A percentile compares a stretch with the other conserved stretches of the same genome.
phyloP scores from a whole-genome alignment of 768 basidiomycete genomes.

The Tephrocybe rancida region DNA sequence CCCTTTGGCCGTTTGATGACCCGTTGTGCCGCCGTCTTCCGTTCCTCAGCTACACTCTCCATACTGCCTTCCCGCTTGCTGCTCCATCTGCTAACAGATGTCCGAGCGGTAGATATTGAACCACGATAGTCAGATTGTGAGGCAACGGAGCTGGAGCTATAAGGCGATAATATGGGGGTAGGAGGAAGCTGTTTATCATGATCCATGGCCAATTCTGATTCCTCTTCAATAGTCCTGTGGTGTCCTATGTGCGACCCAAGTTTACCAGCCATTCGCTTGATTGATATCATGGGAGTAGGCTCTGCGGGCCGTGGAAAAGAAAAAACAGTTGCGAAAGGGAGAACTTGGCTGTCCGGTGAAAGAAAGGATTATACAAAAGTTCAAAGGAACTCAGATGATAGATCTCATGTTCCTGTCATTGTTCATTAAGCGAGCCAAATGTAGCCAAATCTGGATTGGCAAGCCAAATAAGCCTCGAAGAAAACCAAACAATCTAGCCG shows the following conservation, averaged over 20 bases:
- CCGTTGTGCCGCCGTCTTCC: constrained; percentile 16
- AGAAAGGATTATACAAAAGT: constrained; percentile 1
- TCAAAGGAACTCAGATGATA: constrained; percentile 8
- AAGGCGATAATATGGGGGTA: constrained; percentile 32
- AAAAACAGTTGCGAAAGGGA: constrained; percentile 9
- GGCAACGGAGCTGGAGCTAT: constrained; percentile 28
- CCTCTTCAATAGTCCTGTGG: constrained; percentile 23
- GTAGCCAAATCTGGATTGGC: constrained; percentile 6
- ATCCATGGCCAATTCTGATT: constrained; percentile 14
- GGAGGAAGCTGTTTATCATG: constrained; percentile 24
- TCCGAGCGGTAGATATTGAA: constrained; percentile 71
- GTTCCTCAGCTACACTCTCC: constrained; percentile 33
- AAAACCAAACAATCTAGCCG: constrained; percentile 13
- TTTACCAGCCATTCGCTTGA: constrained; percentile 56
- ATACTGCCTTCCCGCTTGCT: constrained; percentile 37
- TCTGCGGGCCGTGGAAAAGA: constrained; percentile 8
- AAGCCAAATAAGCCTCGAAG: constrained; percentile 19
- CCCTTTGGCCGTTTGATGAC: constrained; percentile 56
- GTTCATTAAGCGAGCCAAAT: constrained; percentile 23
- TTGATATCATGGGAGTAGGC: constrained; percentile 25
- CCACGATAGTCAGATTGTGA: constrained; percentile 57
- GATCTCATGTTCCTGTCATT: constrained; percentile 24
- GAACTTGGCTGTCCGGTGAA: constrained; percentile 11
- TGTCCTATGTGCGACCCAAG: constrained; percentile 43
- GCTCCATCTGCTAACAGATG: constrained; percentile 57